phyloP scores from a whole-genome alignment of 805 yeast genomes.

The Kluyveromyces aestuarii region DNA sequence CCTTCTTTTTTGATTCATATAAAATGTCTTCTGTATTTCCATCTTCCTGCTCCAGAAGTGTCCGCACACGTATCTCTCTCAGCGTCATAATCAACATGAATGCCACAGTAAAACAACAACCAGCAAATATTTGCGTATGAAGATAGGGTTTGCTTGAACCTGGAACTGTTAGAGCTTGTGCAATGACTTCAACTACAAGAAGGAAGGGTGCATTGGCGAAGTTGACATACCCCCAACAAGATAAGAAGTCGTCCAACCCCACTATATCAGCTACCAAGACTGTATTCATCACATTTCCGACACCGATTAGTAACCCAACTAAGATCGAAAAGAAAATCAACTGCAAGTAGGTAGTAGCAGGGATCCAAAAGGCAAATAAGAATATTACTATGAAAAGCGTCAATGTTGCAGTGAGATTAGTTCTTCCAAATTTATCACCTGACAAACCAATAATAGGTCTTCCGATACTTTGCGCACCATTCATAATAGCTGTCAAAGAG shows the following conservation, averaged over 20 bases:
- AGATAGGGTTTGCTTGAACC: conserved; percentile 37
- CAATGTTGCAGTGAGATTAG: conserved; percentile 34
- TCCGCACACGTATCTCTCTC: conserved; percentile 43
- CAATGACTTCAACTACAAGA: conserved; percentile 46
- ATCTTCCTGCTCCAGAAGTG: conserved; percentile 25
- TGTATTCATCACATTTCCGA: conserved; percentile 35
- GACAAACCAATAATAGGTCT: conserved; percentile 39
- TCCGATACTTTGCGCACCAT: conserved; percentile 40
- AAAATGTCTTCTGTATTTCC: conserved; percentile 3
- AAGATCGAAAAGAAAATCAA: conserved; percentile 35
- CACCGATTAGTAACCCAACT: conserved; percentile 38
- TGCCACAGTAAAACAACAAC: conserved; percentile 37
- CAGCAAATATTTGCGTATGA: conserved; percentile 54
- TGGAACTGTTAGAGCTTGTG: conserved; percentile 36
- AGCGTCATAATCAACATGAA: conserved; percentile 36
- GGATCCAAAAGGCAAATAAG: conserved; percentile 42
- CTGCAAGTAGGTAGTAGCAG: conserved; percentile 33
- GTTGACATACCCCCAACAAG: conserved; percentile 32
- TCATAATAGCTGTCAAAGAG: conserved; percentile 36
- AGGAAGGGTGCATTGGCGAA: conserved; percentile 25
- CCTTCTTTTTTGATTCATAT: conserved; percentile 4
- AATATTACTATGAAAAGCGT: conserved; percentile 31
- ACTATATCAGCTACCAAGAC: conserved; percentile 36
- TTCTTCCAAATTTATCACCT: conserved; percentile 39
- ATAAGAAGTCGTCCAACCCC: conserved; percentile 29